These are phyloP conservation scores for Apophysomyces trapeziformis DNA, from an alignment of 371 early-diverging fungal genomes.

Conservation along the genomic window DNA sequence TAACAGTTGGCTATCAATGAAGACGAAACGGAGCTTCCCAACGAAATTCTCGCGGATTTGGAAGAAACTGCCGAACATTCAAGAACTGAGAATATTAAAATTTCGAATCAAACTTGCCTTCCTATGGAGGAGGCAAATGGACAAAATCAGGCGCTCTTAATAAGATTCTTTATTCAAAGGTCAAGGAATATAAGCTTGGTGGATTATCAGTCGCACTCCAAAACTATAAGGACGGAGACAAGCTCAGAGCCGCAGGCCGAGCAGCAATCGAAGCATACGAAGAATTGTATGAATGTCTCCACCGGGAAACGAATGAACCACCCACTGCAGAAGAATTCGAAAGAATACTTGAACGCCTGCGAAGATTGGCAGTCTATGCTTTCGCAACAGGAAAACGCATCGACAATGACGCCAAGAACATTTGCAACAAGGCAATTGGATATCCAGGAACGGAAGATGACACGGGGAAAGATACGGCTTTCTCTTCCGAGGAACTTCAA, in stretches of 20 bases:
- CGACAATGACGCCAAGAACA: slow-evolving; percentile 8
- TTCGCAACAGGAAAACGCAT: slow-evolving; percentile 9
- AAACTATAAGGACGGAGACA: slow-evolving; percentile 9
- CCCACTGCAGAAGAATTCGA: neutral
- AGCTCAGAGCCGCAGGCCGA: slow-evolving; percentile 2
- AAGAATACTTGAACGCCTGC: neutral
- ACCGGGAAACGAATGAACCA: neutral
- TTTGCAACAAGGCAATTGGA: slow-evolving; percentile 7
- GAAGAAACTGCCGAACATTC: neutral
- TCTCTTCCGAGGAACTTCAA: neutral
- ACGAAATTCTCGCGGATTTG: neutral
- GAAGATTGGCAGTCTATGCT: slow-evolving; percentile 1
- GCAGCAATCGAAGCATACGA: slow-evolving; percentile 13
- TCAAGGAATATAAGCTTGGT: neutral
- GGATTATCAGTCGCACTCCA: neutral
- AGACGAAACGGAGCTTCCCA: neutral
- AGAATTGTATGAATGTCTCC: neutral
- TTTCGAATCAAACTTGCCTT: neutral
- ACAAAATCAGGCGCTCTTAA: slow-evolving; percentile 5
- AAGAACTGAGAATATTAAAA: neutral
- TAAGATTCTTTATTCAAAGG: neutral
- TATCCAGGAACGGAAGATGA: neutral
- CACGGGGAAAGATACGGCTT: neutral
- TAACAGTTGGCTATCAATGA: neutral
- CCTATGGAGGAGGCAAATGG: slow-evolving; percentile 9